A percentile compares a stretch with the other conserved stretches of the same genome.
Conservation (phyloP, 2,329 filamentous ascomycete genomes). For the Graphiopsis chlorocephala region DNA sequence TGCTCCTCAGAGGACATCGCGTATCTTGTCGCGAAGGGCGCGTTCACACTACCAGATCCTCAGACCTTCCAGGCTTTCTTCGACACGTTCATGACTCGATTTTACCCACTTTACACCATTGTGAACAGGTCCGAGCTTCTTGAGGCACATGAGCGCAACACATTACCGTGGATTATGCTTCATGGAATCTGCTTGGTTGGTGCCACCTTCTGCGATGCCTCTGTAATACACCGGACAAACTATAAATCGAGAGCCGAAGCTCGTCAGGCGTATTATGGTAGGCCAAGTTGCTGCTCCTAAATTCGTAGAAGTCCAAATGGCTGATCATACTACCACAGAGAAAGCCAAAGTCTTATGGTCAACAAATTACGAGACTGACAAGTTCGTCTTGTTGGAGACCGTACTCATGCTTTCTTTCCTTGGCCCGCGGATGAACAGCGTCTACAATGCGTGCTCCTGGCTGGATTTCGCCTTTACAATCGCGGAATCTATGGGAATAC, state of each 20-base stretch:
- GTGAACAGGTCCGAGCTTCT: constrained; percentile 6
- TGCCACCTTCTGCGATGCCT: constrained; percentile 9
- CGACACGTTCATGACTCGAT: constrained; percentile 4
- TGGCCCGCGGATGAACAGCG: constrained; percentile 21
- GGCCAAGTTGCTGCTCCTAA: not conserved
- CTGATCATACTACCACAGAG: not conserved
- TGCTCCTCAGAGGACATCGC: constrained; percentile 5
- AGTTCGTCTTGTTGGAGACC: constrained; percentile 23
- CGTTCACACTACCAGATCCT: not conserved
- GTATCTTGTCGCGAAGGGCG: constrained; percentile 7
- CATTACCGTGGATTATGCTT: constrained; percentile 8
- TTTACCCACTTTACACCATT: constrained; percentile 6
- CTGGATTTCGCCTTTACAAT: constrained; percentile 24
- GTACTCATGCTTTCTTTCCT: constrained; percentile 24
- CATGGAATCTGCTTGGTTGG: constrained; percentile 5
- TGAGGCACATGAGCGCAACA: not conserved
- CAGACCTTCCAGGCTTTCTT: not conserved
- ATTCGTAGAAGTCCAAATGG: not conserved
- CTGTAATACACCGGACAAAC: constrained; percentile 4
- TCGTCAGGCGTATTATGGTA: constrained; percentile 8
- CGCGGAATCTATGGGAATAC: constrained; percentile 25
- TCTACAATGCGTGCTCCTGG: constrained; percentile 26
- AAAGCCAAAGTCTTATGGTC: constrained; percentile 25
- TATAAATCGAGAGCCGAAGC: not conserved
- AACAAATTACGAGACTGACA: constrained; percentile 23